Evolutionary conservation across 169 alveolate species (phyloP).

Genomic region (Fabrea salina): DNA sequence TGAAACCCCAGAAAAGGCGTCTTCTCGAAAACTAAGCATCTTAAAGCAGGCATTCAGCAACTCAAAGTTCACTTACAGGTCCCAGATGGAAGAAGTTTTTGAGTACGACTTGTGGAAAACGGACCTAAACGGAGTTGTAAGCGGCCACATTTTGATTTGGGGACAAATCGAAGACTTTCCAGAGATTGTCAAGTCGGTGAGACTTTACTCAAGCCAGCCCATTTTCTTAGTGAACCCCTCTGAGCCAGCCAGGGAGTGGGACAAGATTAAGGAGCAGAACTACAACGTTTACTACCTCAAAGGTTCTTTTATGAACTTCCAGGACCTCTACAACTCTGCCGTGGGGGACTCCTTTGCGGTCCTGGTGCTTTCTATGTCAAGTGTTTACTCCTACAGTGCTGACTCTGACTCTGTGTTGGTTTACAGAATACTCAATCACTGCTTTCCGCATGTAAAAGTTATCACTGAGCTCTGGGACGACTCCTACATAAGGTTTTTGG

Average conservation of each 20-base stretch:
- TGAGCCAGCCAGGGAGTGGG: conserved; percentile 14
- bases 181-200: background rate
- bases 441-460: background rate
- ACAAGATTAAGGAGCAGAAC: background rate
- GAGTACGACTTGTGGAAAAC: background rate
- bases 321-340: conserved; percentile 17
- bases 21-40: background rate
- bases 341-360: background rate
- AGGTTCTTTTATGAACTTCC: conserved; percentile 16
- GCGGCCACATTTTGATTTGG: background rate
- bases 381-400: background rate
- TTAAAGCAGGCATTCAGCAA: background rate
- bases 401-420: conserved; percentile 10
- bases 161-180: conserved; percentile 17
- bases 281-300: conserved; percentile 10
- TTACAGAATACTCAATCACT: background rate
- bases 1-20: background rate
- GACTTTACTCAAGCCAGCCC: conserved; percentile 24
- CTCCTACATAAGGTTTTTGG: conserved; percentile 3
- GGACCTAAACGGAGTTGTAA: background rate
- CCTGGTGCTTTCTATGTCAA: background rate
- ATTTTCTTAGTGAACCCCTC: background rate
- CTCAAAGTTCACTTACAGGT: background rate
- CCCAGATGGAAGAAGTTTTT: background rate
- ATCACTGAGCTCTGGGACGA: conserved; percentile 9